These are phyloP conservation scores for Verticillium albo-atrum DNA, from an alignment of 2,329 filamentous ascomycete genomes.

Conservation along the genomic window DNA sequence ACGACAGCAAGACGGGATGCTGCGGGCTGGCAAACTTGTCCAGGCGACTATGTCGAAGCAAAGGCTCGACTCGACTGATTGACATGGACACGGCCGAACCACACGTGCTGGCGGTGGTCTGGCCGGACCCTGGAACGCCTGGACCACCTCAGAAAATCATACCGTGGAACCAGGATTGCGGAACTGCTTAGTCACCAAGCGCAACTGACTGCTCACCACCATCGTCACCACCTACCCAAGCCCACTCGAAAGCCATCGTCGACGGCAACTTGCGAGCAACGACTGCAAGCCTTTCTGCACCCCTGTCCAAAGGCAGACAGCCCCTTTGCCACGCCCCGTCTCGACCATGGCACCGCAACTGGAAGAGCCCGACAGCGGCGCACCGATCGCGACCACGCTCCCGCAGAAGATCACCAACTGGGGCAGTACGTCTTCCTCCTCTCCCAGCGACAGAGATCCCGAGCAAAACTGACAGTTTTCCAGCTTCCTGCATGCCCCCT, in stretches of 20 bases:
- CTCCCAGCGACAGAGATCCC: not conserved
- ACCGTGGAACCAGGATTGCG: too few species aligned
- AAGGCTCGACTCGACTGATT: not conserved
- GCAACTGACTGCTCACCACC: not conserved
- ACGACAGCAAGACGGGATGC: not conserved
- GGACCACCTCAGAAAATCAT: not conserved
- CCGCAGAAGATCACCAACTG: conserved; percentile 35
- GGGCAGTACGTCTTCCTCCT: conserved; percentile 39
- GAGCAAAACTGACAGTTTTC: conserved; percentile 1
- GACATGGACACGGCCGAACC: not conserved
- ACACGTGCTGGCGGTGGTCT: not conserved
- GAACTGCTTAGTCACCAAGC: not conserved
- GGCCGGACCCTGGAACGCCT: not conserved
- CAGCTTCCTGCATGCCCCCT: conserved; percentile 50
- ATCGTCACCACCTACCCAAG: not conserved
- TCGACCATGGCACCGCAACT: not conserved
- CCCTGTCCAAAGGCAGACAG: too few species aligned
- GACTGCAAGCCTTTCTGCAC: too few species aligned
- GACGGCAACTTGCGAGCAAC: too few species aligned
- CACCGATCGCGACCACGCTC: conserved; percentile 17
- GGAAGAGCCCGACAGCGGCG: not conserved
- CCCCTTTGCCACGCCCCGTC: too few species aligned
- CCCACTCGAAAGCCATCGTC: not conserved
- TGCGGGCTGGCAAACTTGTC: not conserved
- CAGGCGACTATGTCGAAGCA: not conserved